Percentiles rank a stretch among this genome's conserved stretches.
Conservation (phyloP, 495 filamentous ascomycete species). For the Penicillium steckii region DNA sequence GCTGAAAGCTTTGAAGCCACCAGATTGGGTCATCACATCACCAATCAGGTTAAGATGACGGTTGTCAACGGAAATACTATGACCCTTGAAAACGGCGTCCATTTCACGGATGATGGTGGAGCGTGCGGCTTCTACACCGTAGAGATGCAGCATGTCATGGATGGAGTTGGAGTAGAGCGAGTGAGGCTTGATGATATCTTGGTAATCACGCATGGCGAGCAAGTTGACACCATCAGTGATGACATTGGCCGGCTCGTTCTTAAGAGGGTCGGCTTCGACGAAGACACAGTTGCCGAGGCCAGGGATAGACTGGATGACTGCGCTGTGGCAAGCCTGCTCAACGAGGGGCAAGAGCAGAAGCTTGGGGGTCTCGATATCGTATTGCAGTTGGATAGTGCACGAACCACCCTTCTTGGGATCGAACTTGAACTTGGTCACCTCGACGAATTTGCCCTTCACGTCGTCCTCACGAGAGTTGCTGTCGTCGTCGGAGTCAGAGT, state of each 20-base stretch:
- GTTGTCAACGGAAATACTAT: constrained; percentile 91
- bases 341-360: constrained; percentile 88
- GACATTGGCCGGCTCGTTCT: constrained; percentile 56
- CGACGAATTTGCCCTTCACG: constrained; percentile 60
- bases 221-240: constrained; percentile 87
- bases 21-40: constrained; percentile 91
- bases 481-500: constrained; percentile 39
- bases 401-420: constrained; percentile 70
- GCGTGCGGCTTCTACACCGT: constrained; percentile 92
- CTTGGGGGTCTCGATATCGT: constrained; percentile 78
- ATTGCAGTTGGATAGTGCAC: constrained; percentile 82
- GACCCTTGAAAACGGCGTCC: constrained; percentile 78
- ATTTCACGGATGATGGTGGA: constrained; percentile 85
- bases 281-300: constrained; percentile 70
- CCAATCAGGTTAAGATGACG: constrained; percentile 94
- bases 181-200: constrained; percentile 83
- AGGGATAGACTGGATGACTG: constrained; percentile 84
- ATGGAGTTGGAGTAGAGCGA: constrained; percentile 90
- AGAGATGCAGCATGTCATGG: constrained; percentile 73
- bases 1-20: constrained; percentile 86
- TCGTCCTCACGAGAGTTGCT: constrained; percentile 60
- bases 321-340: constrained; percentile 68
- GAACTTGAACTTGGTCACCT: constrained; percentile 75
- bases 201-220: constrained; percentile 81
- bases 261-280: constrained; percentile 60